These are phyloP conservation scores for Chrysanthemum seticuspe DNA, from an alignment of 129 eudicot species.

Conservation along the genomic window DNA sequence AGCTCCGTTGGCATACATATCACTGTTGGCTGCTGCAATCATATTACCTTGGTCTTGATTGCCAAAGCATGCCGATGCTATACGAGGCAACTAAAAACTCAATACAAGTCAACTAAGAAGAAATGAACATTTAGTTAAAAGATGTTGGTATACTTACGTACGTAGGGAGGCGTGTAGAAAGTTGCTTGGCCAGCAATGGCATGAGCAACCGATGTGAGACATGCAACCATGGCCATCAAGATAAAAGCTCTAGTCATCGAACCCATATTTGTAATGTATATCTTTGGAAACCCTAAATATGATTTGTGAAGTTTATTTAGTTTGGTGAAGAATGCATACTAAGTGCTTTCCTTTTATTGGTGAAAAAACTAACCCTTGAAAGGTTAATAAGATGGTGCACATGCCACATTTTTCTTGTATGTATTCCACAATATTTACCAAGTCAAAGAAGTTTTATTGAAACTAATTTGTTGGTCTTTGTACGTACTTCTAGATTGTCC, in stretches of 20 bases:
- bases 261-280: slow-evolving; percentile 14
- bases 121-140: not conserved
- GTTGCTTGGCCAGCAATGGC: slow-evolving; percentile 57
- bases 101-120: not conserved
- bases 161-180: slow-evolving; percentile 42
- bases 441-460: not conserved
- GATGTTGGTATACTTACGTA: slow-evolving; percentile 34
- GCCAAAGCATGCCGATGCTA: slow-evolving; percentile 31
- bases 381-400: not conserved
- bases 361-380: not conserved
- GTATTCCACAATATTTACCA: slow-evolving; percentile 2
- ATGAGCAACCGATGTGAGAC: slow-evolving; percentile 35
- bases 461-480: too few relatives aligned
- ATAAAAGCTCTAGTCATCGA: slow-evolving; percentile 22
- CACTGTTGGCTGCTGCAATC: slow-evolving; percentile 34
- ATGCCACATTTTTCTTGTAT: not conserved
- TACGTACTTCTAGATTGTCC: too few relatives aligned
- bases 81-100: not conserved
- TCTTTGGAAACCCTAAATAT: slow-evolving; percentile 1
- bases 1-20: slow-evolving; percentile 15
- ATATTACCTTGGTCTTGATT: slow-evolving; percentile 9
- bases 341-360: slow-evolving; percentile 19
- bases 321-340: slow-evolving; percentile 9
- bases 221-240: slow-evolving; percentile 33
- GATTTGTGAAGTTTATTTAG: not conserved